Percentiles rank a stretch among this genome's conserved stretches.
Conservation (phyloP, 1,284 basidiomycete species). For the Phellinidium pouzarii region DNA sequence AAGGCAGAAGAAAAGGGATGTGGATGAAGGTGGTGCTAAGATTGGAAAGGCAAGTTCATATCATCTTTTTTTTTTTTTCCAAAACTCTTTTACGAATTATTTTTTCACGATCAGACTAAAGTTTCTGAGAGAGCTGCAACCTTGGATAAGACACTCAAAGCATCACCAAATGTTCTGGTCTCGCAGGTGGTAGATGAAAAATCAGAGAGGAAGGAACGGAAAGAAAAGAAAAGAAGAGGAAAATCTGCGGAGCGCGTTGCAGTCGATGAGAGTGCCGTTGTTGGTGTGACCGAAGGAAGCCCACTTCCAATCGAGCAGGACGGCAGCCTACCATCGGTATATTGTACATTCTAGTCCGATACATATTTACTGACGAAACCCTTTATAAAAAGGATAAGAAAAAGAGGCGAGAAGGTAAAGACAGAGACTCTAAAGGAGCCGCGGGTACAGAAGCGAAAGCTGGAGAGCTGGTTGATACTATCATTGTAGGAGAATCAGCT, state of each 20-base stretch:
- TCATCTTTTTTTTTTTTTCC: not conserved
- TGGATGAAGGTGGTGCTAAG: not conserved
- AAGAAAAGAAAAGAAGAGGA: slow-evolving; percentile 16
- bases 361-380: not conserved
- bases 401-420: not conserved
- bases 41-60: not conserved
- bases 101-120: not conserved
- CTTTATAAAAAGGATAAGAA: not conserved
- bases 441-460: not conserved
- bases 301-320: too few relatives aligned
- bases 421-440: not conserved
- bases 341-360: not conserved
- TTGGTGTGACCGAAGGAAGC: too few relatives aligned
- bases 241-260: too few relatives aligned
- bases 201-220: slow-evolving; percentile 18
- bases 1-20: slow-evolving; percentile 25
- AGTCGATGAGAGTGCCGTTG: too few relatives aligned
- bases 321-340: not conserved
- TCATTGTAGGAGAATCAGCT: not conserved
- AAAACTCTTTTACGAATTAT: not conserved
- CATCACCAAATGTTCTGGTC: not conserved
- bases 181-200: slow-evolving; percentile 6
- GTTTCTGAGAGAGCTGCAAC: not conserved
- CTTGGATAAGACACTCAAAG: not conserved
- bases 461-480: not conserved